These are phyloP conservation scores for Pseudocercospora musae DNA, from an alignment of 2,329 filamentous ascomycete species.

Conservation along the genomic window DNA sequence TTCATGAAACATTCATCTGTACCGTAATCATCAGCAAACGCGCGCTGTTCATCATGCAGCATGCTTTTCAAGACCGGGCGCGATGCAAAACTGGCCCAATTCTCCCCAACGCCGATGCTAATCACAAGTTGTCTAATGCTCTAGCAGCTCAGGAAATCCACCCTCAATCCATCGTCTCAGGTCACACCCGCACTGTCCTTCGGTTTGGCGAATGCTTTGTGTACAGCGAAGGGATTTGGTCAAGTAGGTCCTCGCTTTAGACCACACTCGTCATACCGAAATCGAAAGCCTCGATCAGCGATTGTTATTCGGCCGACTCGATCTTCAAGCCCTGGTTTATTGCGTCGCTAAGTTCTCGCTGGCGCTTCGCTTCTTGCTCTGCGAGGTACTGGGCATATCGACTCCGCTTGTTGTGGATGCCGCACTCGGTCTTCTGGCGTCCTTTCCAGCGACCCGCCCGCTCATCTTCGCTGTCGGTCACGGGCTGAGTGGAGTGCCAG, in stretches of 20 bases:
- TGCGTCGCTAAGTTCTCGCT: slow-evolving; percentile 48
- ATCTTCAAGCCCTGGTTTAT: slow-evolving; percentile 35
- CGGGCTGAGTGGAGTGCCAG: slow-evolving; percentile 93
- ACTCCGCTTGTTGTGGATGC: slow-evolving; percentile 96
- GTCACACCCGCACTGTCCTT: slow-evolving; percentile 17
- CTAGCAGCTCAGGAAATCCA: neutral
- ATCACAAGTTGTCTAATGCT: slow-evolving; percentile 2
- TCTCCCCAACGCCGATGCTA: slow-evolving; percentile 12
- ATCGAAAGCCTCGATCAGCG: neutral
- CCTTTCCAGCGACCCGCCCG: slow-evolving; percentile 96
- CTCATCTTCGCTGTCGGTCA: slow-evolving; percentile 90
- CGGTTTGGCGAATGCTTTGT: neutral
- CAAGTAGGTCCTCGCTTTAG: slow-evolving; percentile 4
- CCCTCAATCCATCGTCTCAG: slow-evolving; percentile 12
- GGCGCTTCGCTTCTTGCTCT: slow-evolving; percentile 68
- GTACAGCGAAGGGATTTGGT: slow-evolving; percentile 1
- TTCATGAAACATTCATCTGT: neutral
- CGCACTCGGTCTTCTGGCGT: slow-evolving; percentile 92
- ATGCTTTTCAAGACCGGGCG: neutral
- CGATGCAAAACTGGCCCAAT: neutral
- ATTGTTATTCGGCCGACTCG: slow-evolving; percentile 27
- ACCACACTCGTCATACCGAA: neutral
- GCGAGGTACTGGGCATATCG: slow-evolving; percentile 82
- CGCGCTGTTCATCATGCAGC: slow-evolving; percentile 1
- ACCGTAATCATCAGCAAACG: slow-evolving; percentile 1